Evolutionary conservation across 441 rosid genomes (phyloP), one percentile per base, ranked within the genome.

Genomic region (Syzygium malaccense): DNA sequence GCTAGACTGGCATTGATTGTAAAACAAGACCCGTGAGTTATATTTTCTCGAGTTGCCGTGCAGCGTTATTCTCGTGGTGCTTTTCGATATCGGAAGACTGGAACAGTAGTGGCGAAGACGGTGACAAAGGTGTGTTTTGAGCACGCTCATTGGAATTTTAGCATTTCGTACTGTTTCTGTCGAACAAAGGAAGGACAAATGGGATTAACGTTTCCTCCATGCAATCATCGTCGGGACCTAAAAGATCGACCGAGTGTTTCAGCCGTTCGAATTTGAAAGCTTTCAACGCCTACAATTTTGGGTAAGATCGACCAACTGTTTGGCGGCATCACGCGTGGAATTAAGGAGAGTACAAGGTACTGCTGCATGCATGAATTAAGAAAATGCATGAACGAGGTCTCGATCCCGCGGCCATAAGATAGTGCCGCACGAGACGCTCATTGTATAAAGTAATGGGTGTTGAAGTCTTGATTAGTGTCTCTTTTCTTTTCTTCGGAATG

Each of bases 201-300:
- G 15, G 49, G 4, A 20, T 20, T 11, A 0, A 10, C 8, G 80
- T 20, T 71, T 37, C 8, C 9, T 12, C 7, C 28, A 0, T 71
- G 80, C 80, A 71, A 71, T 71, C 49, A 71, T 37, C 28, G 49
- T 37, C 33, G 11, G 49, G 80, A 20, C 49, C 48, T 10, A 19
- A 23, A 0, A 71, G 15, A 71, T 33, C 15, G 10, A 32, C 49
- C 80, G 6, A 19, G 28, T 19, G 2, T 5, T 11, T 33, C 45
- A 20, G 28, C 80, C 14, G 49, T 71, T 25, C n/a, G 9, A 71
- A 37, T 71, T 49, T 25, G 83, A 37, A 71, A 71, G 26, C 51
- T 28, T 55, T 37, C 28, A 14, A 25, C 83, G 83, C 83, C 51
- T 4, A 0, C 51, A 71, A 6, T 37, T 12, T 5, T 4, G 49